These are phyloP conservation scores for Tubosaeta sp. DNA, from an alignment of 768 basidiomycete genomes.

Conservation along the genomic window DNA sequence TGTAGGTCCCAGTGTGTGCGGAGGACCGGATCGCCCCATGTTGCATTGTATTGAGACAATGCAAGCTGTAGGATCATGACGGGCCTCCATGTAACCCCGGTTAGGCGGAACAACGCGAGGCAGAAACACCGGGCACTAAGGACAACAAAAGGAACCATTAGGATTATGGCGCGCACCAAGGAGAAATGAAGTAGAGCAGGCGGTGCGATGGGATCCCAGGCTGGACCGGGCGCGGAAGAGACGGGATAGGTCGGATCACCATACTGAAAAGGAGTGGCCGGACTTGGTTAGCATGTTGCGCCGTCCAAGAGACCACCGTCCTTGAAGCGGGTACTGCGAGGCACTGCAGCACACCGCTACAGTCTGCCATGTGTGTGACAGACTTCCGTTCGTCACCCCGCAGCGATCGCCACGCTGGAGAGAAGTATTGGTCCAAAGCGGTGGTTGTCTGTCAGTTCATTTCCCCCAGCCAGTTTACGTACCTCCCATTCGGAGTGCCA, in stretches of 20 bases:
- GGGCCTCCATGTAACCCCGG: conserved; percentile 13
- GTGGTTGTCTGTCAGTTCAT: neutral
- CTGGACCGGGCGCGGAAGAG: conserved; percentile 4
- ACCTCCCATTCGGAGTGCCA: neutral
- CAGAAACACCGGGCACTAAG: neutral
- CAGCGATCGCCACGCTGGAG: neutral
- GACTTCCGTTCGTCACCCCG: neutral
- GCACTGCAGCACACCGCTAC: neutral
- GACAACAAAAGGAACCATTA: neutral
- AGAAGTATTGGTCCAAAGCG: neutral
- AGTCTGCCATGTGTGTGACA: neutral
- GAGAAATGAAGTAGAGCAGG: neutral
- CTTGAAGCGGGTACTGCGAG: neutral
- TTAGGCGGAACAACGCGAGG: conserved; percentile 13
- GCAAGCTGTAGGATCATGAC: conserved; percentile 16
- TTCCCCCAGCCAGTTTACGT: neutral
- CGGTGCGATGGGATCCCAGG: neutral
- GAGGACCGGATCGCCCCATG: neutral
- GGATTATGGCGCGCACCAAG: no score
- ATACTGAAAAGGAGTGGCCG: neutral
- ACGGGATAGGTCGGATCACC: conserved; percentile 23
- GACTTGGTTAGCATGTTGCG: conserved; percentile 12
- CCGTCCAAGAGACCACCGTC: conserved; percentile 1
- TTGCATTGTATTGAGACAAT: conserved; percentile 13
- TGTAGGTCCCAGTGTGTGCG: conserved; percentile 12